phyloP scores from a whole-genome alignment of 495 filamentous ascomycete genomes.

The Hyphodiscus hymeniophilus region DNA sequence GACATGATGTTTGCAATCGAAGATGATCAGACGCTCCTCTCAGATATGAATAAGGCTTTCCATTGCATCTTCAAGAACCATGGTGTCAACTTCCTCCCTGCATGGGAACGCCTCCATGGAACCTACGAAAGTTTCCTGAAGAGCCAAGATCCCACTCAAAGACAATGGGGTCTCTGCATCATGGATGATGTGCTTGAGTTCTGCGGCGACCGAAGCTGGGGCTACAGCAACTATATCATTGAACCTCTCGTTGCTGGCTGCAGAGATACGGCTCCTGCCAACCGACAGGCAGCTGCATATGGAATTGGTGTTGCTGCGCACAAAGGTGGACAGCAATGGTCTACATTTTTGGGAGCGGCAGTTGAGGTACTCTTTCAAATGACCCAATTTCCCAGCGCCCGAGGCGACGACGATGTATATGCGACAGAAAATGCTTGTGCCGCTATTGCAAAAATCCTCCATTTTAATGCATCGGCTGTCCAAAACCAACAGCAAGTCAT shows the following conservation, averaged over 20 bases:
- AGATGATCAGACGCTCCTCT: conserved; percentile 92
- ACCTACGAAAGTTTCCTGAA: conserved; percentile 84
- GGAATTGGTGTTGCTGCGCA: conserved; percentile 94
- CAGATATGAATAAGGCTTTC: conserved; percentile 99
- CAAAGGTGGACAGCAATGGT: conserved; percentile 78
- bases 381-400: conserved; percentile 67
- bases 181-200: conserved; percentile 98
- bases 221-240: conserved; percentile 75
- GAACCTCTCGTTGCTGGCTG: conserved; percentile 78
- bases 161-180: conserved; percentile 98
- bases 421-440: conserved; percentile 97
- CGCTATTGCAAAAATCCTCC: conserved; percentile 91
- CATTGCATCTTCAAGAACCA: conserved; percentile 98
- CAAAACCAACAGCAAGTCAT: conserved; percentile 63
- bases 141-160: conserved; percentile 79
- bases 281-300: conserved; percentile 93
- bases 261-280: conserved; percentile 75
- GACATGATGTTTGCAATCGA: conserved; percentile 85
- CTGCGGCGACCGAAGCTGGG: conserved; percentile 76
- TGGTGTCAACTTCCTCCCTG: conserved; percentile 68
- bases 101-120: conserved; percentile 75
- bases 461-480: conserved; percentile 73
- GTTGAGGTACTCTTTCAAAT: conserved; percentile 77
- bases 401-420: conserved; percentile 90
- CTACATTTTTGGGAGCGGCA: conserved; percentile 70